Evolutionary conservation across 495 filamentous ascomycete genomes (phyloP).

Genomic region (Amniculicola lignicola): DNA sequence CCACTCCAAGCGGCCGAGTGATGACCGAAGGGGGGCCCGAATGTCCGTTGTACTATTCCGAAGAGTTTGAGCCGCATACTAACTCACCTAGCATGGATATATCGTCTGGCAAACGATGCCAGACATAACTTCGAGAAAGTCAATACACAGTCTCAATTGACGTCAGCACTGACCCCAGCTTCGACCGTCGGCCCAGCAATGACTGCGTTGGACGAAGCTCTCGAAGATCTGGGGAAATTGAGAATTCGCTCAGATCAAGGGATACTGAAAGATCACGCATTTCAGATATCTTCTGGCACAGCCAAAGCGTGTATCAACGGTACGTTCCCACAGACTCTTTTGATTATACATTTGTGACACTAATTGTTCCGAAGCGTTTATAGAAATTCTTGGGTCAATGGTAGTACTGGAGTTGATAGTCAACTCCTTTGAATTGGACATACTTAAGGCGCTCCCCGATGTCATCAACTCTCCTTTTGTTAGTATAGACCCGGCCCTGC

Average conservation of each 20-base stretch:
- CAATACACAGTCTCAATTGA: background rate
- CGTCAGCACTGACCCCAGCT: background rate
- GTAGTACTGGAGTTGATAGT: background rate
- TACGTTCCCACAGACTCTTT: no score
- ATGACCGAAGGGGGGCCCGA: background rate
- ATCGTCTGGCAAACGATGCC: conserved; percentile 13
- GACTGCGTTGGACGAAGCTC: conserved; percentile 9
- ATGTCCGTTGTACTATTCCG: background rate
- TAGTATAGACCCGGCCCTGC: conserved; percentile 6
- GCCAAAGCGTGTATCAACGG: conserved; percentile 1
- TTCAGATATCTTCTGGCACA: conserved; percentile 1
- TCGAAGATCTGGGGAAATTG: conserved; percentile 9
- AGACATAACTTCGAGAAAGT: conserved; percentile 6
- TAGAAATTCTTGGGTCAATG: background rate
- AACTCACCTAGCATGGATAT: conserved; percentile 15
- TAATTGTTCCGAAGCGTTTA: conserved; percentile 3
- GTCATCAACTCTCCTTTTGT: conserved; percentile 17
- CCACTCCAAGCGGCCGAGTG: background rate
- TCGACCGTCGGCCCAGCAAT: conserved; percentile 3
- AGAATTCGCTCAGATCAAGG: background rate
- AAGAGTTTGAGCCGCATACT: no score
- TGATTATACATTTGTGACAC: no score
- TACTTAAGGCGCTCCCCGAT: conserved; percentile 1
- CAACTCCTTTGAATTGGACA: background rate
- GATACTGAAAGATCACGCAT: background rate